Evolutionary conservation across 2,329 filamentous ascomycete genomes (phyloP).

Genomic region (Aspergillus sp.): DNA sequence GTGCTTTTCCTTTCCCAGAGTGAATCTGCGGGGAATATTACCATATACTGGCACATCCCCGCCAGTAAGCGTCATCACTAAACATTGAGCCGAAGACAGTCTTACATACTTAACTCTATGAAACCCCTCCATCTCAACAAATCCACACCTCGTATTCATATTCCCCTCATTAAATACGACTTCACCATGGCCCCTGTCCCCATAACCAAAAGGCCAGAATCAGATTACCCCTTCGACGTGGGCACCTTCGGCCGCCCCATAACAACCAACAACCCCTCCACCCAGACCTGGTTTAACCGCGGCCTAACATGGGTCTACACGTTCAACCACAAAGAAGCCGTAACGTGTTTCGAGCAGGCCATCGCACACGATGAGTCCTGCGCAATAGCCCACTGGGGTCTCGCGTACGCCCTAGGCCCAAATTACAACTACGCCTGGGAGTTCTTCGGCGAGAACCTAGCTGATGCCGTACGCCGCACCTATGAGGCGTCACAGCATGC

Average conservation of each 20-base stretch:
- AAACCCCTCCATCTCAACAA: not conserved
- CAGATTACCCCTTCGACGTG: constrained; percentile 27
- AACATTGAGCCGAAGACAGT: no score
- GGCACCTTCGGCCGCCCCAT: constrained; percentile 36
- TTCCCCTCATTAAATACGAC: not conserved
- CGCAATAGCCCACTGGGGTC: constrained; percentile 43
- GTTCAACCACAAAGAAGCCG: constrained; percentile 44
- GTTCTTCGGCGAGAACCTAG: constrained; percentile 64
- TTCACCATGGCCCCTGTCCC: not conserved
- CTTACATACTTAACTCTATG: not conserved
- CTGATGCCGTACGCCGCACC: constrained; percentile 48
- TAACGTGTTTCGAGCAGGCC: constrained; percentile 37
- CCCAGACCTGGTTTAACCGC: constrained; percentile 37
- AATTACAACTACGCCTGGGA: constrained; percentile 81
- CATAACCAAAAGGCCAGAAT: not conserved
- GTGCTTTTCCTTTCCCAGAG: no score
- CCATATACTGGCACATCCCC: no score
- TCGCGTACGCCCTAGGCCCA: constrained; percentile 67
- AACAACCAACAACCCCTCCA: constrained; percentile 24
- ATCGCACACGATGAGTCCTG: constrained; percentile 35
- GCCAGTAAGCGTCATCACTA: not conserved
- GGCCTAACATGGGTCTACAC: constrained; percentile 36
- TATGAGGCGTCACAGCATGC: constrained; percentile 49
- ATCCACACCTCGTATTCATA: not conserved
- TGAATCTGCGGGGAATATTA: no score